phyloP scores from a whole-genome alignment of 2,329 filamentous ascomycete genomes.

The Venturia carpophila region DNA sequence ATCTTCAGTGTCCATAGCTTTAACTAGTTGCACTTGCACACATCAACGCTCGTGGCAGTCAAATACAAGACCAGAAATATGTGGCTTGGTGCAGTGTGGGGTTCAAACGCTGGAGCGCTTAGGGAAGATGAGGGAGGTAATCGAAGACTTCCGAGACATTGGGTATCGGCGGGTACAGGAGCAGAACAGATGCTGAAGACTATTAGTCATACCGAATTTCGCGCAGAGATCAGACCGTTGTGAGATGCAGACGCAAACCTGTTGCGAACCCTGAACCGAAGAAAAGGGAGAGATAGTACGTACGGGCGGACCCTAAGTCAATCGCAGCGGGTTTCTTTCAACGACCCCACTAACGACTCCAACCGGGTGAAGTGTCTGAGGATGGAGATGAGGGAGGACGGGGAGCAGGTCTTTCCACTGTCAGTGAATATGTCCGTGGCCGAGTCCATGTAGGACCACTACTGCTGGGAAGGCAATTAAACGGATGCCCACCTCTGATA shows the following conservation, averaged over 20 bases:
- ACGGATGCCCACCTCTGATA: constrained; percentile 10
- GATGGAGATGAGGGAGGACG: background rate
- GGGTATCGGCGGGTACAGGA: constrained; percentile 7
- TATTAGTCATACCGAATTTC: background rate
- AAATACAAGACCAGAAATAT: background rate
- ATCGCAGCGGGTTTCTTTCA: background rate
- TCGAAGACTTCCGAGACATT: constrained; percentile 13
- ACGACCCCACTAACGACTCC: constrained; percentile 9
- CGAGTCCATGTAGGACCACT: constrained; percentile 10
- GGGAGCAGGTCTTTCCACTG: background rate
- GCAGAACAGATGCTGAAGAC: background rate
- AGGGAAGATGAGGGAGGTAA: background rate
- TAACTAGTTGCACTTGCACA: constrained; percentile 7
- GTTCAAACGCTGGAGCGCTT: constrained; percentile 4
- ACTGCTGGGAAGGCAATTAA: background rate
- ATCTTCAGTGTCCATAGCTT: constrained; percentile 75
- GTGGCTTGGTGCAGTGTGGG: constrained; percentile 13
- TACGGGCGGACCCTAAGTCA: background rate
- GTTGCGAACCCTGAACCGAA: background rate
- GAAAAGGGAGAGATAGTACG: background rate
- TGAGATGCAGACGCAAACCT: background rate
- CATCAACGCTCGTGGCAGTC: constrained; percentile 15
- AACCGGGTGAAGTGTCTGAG: constrained; percentile 1
- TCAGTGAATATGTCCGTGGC: constrained; percentile 7
- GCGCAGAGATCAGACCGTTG: background rate